phyloP scores from a whole-genome alignment of 129 eudicot species.

The Tagetes erecta region DNA sequence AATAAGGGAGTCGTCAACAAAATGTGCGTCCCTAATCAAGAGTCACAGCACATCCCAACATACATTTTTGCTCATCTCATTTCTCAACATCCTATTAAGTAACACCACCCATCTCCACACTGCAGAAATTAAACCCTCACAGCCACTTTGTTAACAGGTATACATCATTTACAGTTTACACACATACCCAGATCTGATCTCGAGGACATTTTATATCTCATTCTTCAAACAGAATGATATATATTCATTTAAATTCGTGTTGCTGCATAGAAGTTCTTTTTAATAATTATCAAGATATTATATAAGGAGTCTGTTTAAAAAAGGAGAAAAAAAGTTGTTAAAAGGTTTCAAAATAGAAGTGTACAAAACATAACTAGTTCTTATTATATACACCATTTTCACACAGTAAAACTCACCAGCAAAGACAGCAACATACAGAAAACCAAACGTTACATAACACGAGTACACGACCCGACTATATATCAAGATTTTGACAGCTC shows the following conservation, averaged over 20 bases:
- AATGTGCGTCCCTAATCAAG: no score
- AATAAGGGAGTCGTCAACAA: no score
- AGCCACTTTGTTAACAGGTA: no score
- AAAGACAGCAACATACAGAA: constrained; percentile 1
- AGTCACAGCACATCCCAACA: no score
- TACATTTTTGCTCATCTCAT: no score
- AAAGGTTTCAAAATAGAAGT: neutral
- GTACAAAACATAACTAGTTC: neutral
- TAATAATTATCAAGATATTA: neutral
- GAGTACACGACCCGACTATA: constrained; percentile 31
- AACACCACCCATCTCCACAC: no score
- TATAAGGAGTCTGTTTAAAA: neutral
- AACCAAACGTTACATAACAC: neutral
- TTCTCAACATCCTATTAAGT: no score
- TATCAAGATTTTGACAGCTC: constrained; percentile 85
- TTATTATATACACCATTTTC: constrained; percentile 9
- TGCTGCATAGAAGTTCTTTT: neutral
- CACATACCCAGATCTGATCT: no score
- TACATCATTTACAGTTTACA: no score
- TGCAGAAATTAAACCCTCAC: no score
- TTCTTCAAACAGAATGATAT: no score
- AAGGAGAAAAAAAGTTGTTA: neutral
- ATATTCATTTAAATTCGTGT: neutral
- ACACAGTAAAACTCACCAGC: constrained; percentile 3
- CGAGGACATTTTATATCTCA: no score